Evolutionary conservation across 495 filamentous ascomycete genomes (phyloP), one percentile per base, ranked within the genome.

Genomic region (Podospora didyma): DNA sequence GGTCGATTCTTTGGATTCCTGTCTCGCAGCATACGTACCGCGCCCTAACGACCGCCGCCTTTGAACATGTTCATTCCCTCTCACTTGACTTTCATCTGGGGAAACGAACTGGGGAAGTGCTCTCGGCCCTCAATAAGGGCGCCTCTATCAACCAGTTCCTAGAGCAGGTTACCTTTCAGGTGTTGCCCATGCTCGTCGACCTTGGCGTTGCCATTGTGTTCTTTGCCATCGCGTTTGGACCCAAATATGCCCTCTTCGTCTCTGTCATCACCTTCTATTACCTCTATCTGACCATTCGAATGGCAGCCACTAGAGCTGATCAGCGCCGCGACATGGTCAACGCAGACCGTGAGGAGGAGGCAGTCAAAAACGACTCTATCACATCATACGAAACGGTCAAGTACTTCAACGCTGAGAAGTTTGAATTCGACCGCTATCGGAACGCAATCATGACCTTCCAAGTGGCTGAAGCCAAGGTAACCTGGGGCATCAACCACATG

Each of bases 331-430:
- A 93, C 61, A 96, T 97, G 89, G 90, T 91, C 53, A 97, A 96
- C 65, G 88, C 91, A 14, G 89, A 90, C 54, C 82, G 95, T 49
- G 90, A 96, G 70, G 90, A 97, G 74, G 93, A 96, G 65, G 95
- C 94, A 3, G 92, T 97, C 50, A 97, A 97, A 75, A 97, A 97
- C 62, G 95, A 98, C 66, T 97, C 94, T 0, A 95, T 98, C 82
- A 86, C 92, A 35, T 94, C 92, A 11, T 98, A 97, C 68, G 94
- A 98, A 71, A 97, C 94, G 22, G 94, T 98, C 64, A 97, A 98
- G 69, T 97, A 97, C 67, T 98, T 98, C 80, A 97, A 97, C 65
- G 93, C 94, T 2, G 94, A 98, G 67, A 79, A 84, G 7, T 96
- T 92, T 69, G 94, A 98, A 64, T 97, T 96, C 69, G 82, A 85